A percentile compares a stretch with the other conserved stretches of the same genome.
Conservation (phyloP, 495 filamentous ascomycete genomes). For the Pseudomonodictys pantanalensis region DNA sequence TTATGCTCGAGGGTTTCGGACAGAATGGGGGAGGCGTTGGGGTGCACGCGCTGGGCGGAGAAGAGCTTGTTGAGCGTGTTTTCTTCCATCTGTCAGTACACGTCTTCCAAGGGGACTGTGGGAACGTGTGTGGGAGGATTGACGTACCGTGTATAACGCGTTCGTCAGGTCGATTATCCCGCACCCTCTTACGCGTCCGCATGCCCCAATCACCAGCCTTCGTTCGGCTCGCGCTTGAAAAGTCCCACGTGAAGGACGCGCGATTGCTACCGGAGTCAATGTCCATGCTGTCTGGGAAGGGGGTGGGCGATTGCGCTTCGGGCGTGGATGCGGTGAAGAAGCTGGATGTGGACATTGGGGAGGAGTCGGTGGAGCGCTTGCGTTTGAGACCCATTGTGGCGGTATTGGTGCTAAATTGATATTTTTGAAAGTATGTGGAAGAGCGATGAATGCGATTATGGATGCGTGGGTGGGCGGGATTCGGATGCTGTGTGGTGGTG, state of each 20-base stretch:
- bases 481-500: no score
- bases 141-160: slow-evolving; percentile 37
- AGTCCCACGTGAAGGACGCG: slow-evolving; percentile 8
- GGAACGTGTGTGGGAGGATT: neutral
- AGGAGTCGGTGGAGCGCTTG: slow-evolving; percentile 39
- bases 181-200: slow-evolving; percentile 40
- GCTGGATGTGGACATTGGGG: slow-evolving; percentile 36
- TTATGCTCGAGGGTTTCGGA: slow-evolving; percentile 1
- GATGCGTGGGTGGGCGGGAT: no score
- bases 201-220: slow-evolving; percentile 15
- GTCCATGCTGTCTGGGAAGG: slow-evolving; percentile 26
- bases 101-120: neutral
- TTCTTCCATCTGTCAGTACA: slow-evolving; percentile 28
- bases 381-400: slow-evolving; percentile 41
- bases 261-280: slow-evolving; percentile 1
- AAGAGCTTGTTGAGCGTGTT: slow-evolving; percentile 40
- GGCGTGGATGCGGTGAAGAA: slow-evolving; percentile 20
- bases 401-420: no score
- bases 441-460: no score
- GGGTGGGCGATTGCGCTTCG: slow-evolving; percentile 26
- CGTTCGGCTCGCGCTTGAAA: slow-evolving; percentile 10
- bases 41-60: slow-evolving; percentile 36
- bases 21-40: slow-evolving; percentile 24
- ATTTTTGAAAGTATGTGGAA: no score
- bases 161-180: slow-evolving; percentile 42